Conservation (phyloP, 805 yeast genomes). For the Phaffomyces opuntiae region DNA sequence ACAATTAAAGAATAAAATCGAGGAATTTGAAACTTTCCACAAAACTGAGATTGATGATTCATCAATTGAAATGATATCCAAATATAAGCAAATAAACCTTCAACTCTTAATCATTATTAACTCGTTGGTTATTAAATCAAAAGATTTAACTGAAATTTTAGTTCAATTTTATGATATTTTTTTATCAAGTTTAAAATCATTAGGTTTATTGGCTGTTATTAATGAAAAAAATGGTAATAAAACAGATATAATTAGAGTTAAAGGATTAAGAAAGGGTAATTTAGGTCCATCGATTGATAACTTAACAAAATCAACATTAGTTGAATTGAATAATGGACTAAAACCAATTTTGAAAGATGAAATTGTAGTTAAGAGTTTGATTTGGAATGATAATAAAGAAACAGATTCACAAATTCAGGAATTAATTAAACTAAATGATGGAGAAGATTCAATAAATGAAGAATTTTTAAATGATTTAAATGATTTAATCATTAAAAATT, state of each 20-base stretch:
- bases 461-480: constrained; percentile 14
- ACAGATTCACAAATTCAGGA: constrained; percentile 12
- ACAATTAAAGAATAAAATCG: constrained; percentile 34
- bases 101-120: constrained; percentile 28
- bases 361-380: constrained; percentile 27
- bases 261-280: constrained; percentile 53
- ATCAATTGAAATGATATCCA: not conserved
- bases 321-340: constrained; percentile 35
- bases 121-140: constrained; percentile 28
- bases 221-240: constrained; percentile 21
- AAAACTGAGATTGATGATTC: constrained; percentile 28
- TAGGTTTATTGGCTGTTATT: constrained; percentile 62
- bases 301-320: constrained; percentile 24
- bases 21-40: constrained; percentile 45
- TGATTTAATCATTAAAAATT: constrained; percentile 13
- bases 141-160: constrained; percentile 36
- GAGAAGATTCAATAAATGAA: constrained; percentile 5
- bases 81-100: constrained; percentile 21
- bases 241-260: constrained; percentile 62
- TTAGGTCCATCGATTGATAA: constrained; percentile 6
- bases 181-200: constrained; percentile 23
- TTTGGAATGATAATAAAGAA: constrained; percentile 37
- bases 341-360: constrained; percentile 31
- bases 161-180: constrained; percentile 17
- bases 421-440: constrained; percentile 7